Percentiles rank a stretch among this genome's conserved stretches.
Conservation (phyloP, 176 grass and related monocot species). For the Ensete glaucum region DNA sequence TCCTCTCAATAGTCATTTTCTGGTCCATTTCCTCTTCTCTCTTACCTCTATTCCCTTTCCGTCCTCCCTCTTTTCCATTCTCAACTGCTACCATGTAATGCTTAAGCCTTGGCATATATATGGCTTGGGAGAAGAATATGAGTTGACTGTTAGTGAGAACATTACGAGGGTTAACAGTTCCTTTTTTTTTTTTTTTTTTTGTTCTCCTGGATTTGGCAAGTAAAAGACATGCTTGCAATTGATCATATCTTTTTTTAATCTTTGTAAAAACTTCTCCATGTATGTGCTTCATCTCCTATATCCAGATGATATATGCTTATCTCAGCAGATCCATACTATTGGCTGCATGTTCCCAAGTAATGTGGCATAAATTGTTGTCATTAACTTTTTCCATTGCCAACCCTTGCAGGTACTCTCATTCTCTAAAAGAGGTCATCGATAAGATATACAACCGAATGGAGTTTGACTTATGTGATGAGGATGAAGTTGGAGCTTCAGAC, state of each 20-base stretch:
- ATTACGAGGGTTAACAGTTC: too few species aligned
- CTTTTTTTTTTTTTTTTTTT: too few species aligned
- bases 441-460: slow-evolving; percentile 86
- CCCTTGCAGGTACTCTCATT: slow-evolving; percentile 50
- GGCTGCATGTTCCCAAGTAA: background rate
- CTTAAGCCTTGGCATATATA: too few species aligned
- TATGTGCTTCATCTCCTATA: background rate
- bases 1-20: too few species aligned
- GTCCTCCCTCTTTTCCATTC: too few species aligned
- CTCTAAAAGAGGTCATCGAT: slow-evolving; percentile 52
- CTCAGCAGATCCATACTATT: background rate
- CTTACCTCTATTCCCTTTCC: too few species aligned
- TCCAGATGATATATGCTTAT: background rate
- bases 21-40: too few species aligned
- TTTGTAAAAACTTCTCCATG: too few species aligned
- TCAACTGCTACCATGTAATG: too few species aligned
- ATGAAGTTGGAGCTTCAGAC: slow-evolving; percentile 38
- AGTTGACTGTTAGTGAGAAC: background rate
- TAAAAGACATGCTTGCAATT: too few species aligned
- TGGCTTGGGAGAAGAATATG: background rate
- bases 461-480: slow-evolving; percentile 71
- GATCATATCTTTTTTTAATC: background rate
- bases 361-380: background rate
- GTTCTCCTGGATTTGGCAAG: too few species aligned
- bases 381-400: background rate